phyloP scores from a whole-genome alignment of 2,329 filamentous ascomycete species.

The Esteya vermicola region DNA sequence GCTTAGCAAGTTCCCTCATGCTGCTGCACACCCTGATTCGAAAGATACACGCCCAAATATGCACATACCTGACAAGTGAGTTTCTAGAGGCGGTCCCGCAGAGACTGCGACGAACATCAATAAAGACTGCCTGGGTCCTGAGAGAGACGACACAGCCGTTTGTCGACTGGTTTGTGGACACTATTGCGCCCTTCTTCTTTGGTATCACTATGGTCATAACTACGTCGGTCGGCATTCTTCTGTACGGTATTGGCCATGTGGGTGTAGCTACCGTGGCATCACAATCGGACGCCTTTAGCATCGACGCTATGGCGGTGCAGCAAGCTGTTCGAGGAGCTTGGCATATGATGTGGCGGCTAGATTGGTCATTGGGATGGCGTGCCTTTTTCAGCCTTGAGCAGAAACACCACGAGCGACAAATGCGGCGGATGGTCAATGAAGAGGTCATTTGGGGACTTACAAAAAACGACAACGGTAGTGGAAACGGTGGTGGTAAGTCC shows the following conservation, averaged over 20 bases:
- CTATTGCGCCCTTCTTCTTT: conserved; percentile 7
- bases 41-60: background rate
- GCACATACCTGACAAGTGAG: no score
- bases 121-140: background rate
- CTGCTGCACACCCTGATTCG: background rate
- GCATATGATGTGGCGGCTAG: conserved; percentile 5
- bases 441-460: background rate
- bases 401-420: background rate
- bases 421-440: background rate
- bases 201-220: conserved; percentile 4
- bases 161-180: background rate
- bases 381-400: background rate
- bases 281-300: conserved; percentile 6
- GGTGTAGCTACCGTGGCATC: conserved; percentile 2
- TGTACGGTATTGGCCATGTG: conserved; percentile 8
- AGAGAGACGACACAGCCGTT: background rate
- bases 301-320: conserved; percentile 5
- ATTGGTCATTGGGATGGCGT: conserved; percentile 7
- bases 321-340: conserved; percentile 2
- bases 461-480: background rate
- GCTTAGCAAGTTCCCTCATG: background rate
- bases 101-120: background rate
- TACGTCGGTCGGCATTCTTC: conserved; percentile 5
- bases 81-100: background rate
- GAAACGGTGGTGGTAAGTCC: no score